A percentile compares a stretch with the other conserved stretches of the same genome.
Conservation (phyloP, 2,329 filamentous ascomycete species). For the Fusarium sp. region DNA sequence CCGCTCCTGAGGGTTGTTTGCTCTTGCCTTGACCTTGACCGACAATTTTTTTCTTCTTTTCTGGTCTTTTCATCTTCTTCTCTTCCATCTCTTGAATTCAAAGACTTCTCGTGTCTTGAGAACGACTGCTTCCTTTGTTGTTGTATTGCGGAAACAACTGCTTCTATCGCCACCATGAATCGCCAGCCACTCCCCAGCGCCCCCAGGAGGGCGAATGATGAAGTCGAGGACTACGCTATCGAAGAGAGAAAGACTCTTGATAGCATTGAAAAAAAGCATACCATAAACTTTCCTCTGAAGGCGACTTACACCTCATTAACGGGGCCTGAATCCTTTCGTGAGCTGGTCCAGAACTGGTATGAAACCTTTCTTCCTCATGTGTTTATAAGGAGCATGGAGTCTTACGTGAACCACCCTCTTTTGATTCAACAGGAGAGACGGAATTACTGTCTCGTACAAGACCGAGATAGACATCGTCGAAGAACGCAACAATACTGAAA, state of each 20-base stretch:
- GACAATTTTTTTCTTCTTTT: background rate
- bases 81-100: background rate
- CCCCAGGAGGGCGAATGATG: background rate
- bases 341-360: slow-evolving; percentile 51
- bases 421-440: slow-evolving; percentile 41
- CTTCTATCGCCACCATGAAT: background rate
- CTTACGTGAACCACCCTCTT: background rate
- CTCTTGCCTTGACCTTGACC: background rate
- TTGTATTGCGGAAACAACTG: background rate
- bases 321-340: slow-evolving; percentile 46
- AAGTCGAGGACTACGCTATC: background rate
- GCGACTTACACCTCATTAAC: slow-evolving; percentile 23
- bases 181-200: background rate
- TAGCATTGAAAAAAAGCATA: background rate
- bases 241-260: background rate
- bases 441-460: slow-evolving; percentile 41
- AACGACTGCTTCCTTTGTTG: background rate
- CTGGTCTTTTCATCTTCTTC: background rate
- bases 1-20: background rate
- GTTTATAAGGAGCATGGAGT: background rate
- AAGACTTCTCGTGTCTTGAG: background rate
- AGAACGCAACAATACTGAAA: slow-evolving; percentile 37
- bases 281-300: background rate
- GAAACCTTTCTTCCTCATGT: background rate
- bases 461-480: slow-evolving; percentile 39